These are phyloP conservation scores for Adansonia digitata DNA, from an alignment of 345 rosid genomes.

Conservation along the genomic window DNA sequence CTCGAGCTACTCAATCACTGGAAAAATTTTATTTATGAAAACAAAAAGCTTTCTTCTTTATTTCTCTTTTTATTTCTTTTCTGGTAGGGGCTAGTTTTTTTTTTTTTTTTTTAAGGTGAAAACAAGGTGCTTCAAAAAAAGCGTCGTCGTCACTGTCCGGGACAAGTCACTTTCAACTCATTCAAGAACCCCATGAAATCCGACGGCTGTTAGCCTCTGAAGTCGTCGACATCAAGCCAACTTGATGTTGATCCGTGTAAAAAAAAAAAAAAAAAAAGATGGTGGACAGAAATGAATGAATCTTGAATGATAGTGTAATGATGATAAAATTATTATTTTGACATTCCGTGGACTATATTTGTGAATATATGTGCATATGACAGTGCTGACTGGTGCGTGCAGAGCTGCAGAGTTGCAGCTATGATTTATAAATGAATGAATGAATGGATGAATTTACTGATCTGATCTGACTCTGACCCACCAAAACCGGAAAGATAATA, in stretches of 20 bases:
- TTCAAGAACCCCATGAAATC: slow-evolving; percentile 19
- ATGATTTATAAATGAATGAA: slow-evolving; percentile 4
- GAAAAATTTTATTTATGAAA: slow-evolving; percentile 16
- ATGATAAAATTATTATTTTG: slow-evolving; percentile 42
- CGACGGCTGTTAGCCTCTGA: slow-evolving; percentile 24
- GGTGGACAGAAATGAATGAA: slow-evolving; percentile 16
- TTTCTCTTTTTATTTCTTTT: neutral
- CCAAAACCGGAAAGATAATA: neutral
- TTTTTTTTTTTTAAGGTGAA: no score
- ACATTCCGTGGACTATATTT: slow-evolving; percentile 26
- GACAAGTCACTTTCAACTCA: neutral
- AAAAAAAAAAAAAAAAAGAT: no score
- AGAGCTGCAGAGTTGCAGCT: slow-evolving; percentile 1
- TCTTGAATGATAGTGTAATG: slow-evolving; percentile 47
- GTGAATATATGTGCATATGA: neutral
- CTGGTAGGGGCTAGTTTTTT: neutral
- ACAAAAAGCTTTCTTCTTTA: neutral
- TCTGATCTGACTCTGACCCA: neutral
- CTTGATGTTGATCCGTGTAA: slow-evolving; percentile 28
- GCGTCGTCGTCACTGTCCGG: neutral
- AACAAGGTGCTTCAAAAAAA: slow-evolving; percentile 9
- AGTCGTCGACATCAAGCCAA: slow-evolving; percentile 13
- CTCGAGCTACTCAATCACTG: slow-evolving; percentile 52
- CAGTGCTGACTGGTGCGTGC: slow-evolving; percentile 1
- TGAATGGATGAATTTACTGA: slow-evolving; percentile 1